Evolutionary conservation across 2,329 filamentous ascomycete genomes (phyloP), one percentile per base, ranked within the genome.

Genomic region (Helicocarpus griseus): DNA sequence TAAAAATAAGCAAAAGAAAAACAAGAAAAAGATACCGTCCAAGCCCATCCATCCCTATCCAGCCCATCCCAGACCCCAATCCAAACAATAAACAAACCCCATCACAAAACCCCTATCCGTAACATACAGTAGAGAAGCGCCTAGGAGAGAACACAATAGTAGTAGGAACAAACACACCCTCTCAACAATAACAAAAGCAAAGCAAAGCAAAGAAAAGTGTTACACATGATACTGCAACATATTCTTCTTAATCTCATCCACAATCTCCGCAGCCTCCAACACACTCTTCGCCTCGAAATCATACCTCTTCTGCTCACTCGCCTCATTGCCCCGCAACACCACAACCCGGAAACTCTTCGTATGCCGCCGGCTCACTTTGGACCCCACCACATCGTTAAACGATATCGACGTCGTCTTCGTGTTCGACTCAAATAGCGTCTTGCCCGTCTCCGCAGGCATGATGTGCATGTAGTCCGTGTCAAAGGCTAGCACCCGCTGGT

Each of bases 381-480:
- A 81, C 1, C 80, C 80, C 0, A 84, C 75, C n/a, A 85, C 78
- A 49, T 77, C 77, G 51, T 73, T 77, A 66, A 83, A 83, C 50
- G 79, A 79, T 52, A 85, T 79, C 21, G 80, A 82, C 7, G 79
- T 81, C 5, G 76, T 78, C 60, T 81, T 81, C 24, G 69, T 69
- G 48, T 61, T 65, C 9, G 59, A 63, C 22, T 76, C 73, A 48
- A 74, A 76, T 4, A 71, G 63, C 4, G 76, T 74, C 58, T 79
- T 81, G n/a, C 75, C 76, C 3, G 71, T 71, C 38, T 75, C 73
- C 2, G 66, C 67, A 5, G 81, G 80, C 70, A 84, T 78, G 55
- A 84, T 80, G 62, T 83, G 80, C 65, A 85, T 77, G 61, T 82
- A 83, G 57, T 85, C 81, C 49, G 78, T 80, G 57, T 83, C 81